A percentile compares a stretch with the other conserved stretches of the same genome.
These are phyloP conservation scores for Abortiporus biennis DNA, from an alignment of 1,284 basidiomycete species.

Conservation along the genomic window DNA sequence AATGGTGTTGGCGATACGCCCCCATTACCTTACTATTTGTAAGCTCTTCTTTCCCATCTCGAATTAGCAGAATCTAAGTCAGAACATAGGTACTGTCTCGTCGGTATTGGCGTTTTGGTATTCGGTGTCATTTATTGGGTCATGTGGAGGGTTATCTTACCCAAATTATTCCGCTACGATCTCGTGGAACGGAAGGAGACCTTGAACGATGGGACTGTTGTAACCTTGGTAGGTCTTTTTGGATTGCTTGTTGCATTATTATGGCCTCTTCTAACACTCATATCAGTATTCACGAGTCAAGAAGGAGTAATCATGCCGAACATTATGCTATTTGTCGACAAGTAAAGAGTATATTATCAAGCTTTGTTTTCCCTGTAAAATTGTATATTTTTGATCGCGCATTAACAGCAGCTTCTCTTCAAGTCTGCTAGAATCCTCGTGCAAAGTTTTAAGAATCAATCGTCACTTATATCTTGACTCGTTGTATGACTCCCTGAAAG, in stretches of 20 bases:
- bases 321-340: too few relatives aligned
- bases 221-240: constrained; percentile 39
- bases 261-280: constrained; percentile 11
- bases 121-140: constrained; percentile 50
- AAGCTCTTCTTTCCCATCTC: constrained; percentile 12
- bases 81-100: constrained; percentile 41
- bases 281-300: constrained; percentile 10
- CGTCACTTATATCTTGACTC: too few relatives aligned
- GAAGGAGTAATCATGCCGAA: too few relatives aligned
- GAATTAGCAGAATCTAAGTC: not conserved
- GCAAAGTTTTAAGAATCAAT: too few relatives aligned
- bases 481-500: too few relatives aligned
- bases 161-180: constrained; percentile 42
- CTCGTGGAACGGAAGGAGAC: constrained; percentile 41
- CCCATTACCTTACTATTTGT: constrained; percentile 55
- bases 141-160: constrained; percentile 43
- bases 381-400: too few relatives aligned
- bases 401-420: too few relatives aligned
- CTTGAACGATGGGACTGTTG: constrained; percentile 49
- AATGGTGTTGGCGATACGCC: constrained; percentile 53
- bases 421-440: too few relatives aligned
- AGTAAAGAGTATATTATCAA: too few relatives aligned
- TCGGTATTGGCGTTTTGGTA: constrained; percentile 45
- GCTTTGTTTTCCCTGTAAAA: too few relatives aligned
- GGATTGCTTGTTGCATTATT: too few relatives aligned